These are phyloP conservation scores for Neurospora sp. DNA, from an alignment of 495 filamentous ascomycete genomes.

Conservation along the genomic window DNA sequence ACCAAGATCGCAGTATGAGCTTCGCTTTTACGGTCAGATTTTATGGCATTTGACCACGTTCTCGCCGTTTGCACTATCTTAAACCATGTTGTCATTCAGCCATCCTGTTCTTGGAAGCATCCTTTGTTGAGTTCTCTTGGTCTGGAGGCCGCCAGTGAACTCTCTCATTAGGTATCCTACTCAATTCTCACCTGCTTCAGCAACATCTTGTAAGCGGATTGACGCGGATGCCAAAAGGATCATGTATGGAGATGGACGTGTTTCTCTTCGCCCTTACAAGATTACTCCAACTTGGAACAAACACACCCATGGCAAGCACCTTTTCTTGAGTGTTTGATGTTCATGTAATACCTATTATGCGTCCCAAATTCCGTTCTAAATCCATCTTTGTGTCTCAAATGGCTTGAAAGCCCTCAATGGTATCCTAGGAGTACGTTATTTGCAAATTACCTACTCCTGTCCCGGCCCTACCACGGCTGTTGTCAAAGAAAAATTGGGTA, in stretches of 20 bases:
- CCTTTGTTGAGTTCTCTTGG: background rate
- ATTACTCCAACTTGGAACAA: background rate
- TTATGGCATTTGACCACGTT: background rate
- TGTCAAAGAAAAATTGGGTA: background rate
- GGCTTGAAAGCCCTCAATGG: rapidly evolving
- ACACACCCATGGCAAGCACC: background rate
- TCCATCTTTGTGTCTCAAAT: background rate
- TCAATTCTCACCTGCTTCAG: background rate
- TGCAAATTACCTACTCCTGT: background rate
- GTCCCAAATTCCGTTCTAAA: background rate
- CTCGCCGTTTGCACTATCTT: background rate
- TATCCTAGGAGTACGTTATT: background rate
- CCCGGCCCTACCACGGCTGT: background rate
- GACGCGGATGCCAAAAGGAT: background rate
- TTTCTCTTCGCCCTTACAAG: background rate
- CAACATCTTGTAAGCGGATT: background rate
- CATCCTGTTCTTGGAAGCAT: background rate
- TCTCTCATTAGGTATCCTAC: background rate
- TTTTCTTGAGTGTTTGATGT: background rate
- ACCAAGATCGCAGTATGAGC: background rate
- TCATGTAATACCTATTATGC: background rate
- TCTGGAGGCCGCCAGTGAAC: background rate
- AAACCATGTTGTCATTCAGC: background rate
- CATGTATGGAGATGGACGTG: rapidly evolving
- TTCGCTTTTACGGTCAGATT: background rate